Conservation (phyloP, 106 monocot genomes). For the Platanthera zijinensis region DNA sequence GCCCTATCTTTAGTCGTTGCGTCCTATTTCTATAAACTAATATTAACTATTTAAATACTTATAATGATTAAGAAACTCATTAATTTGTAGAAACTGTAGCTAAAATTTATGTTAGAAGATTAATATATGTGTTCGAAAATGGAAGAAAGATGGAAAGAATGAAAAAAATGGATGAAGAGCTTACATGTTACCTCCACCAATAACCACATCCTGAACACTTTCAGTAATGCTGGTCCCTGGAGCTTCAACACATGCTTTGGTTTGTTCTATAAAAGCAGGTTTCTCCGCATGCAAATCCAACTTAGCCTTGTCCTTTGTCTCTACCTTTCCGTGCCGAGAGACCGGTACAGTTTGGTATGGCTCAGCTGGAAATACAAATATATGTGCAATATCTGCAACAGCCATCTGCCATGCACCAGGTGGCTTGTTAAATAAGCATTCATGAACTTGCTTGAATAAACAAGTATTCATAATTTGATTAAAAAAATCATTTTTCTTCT, state of each 20-base stretch:
- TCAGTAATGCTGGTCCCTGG: conserved; percentile 74
- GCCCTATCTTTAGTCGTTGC: neutral
- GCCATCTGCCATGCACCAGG: conserved; percentile 52
- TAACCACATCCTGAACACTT: conserved; percentile 79
- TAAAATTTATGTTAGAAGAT: neutral
- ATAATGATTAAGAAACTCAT: neutral
- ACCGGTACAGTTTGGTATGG: conserved; percentile 39
- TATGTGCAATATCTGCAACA: conserved; percentile 73
- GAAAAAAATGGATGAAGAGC: conserved; percentile 9
- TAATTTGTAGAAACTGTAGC: neutral
- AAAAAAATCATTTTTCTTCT: neutral
- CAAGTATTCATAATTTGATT: neutral
- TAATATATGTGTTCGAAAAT: neutral
- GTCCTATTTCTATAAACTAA: neutral
- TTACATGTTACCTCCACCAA: conserved; percentile 75
- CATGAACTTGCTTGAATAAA: neutral
- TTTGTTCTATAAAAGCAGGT: conserved; percentile 36
- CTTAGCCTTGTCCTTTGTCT: conserved; percentile 34
- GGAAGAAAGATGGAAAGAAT: neutral
- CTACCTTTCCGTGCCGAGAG: conserved; percentile 26
- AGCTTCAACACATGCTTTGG: conserved; percentile 48
- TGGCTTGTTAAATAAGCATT: neutral
- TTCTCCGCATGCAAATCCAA: conserved; percentile 18
- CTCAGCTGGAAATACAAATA: conserved; percentile 52
- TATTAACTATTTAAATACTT: neutral